Evolutionary conservation across 108 stramenopile genomes (phyloP).

Genomic region (Cyclostephanos invisitatus): DNA sequence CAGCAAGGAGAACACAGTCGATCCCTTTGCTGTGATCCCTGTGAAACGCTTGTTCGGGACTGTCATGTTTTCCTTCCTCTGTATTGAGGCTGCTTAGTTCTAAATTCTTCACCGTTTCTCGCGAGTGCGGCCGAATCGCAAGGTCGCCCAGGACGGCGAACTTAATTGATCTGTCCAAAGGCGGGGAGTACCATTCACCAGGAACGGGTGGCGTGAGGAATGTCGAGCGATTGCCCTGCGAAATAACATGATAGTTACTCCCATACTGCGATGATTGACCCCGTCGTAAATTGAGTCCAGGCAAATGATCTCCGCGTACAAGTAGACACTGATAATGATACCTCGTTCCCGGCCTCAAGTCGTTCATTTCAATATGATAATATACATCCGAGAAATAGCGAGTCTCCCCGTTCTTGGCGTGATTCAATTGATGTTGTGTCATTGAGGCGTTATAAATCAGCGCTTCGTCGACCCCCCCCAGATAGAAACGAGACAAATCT

Average conservation of each 20-base stretch:
- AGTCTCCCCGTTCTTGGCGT: conserved; percentile 14
- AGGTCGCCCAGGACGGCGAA: conserved; percentile 50
- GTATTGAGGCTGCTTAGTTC: conserved; percentile 12
- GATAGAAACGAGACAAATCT: conserved; percentile 6
- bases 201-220: conserved; percentile 34
- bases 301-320: conserved; percentile 6
- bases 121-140: conserved; percentile 29
- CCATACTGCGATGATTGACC: background rate
- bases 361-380: conserved; percentile 65
- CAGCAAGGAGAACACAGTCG: conserved; percentile 66
- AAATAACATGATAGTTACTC: conserved; percentile 6
- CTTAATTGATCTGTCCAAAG: conserved; percentile 36
- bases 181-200: conserved; percentile 31
- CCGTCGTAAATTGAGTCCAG: background rate
- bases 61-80: conserved; percentile 1
- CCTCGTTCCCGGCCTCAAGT: conserved; percentile 54
- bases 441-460: conserved; percentile 30
- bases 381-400: conserved; percentile 35
- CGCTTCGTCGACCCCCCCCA: conserved; percentile 14
- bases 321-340: conserved; percentile 66
- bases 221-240: conserved; percentile 19
- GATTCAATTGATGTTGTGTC: conserved; percentile 17
- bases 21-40: conserved; percentile 38
- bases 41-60: conserved; percentile 8
- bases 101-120: conserved; percentile 23